phyloP scores from a whole-genome alignment of 371 early-diverging fungal species.

The Mortierella sp. region DNA sequence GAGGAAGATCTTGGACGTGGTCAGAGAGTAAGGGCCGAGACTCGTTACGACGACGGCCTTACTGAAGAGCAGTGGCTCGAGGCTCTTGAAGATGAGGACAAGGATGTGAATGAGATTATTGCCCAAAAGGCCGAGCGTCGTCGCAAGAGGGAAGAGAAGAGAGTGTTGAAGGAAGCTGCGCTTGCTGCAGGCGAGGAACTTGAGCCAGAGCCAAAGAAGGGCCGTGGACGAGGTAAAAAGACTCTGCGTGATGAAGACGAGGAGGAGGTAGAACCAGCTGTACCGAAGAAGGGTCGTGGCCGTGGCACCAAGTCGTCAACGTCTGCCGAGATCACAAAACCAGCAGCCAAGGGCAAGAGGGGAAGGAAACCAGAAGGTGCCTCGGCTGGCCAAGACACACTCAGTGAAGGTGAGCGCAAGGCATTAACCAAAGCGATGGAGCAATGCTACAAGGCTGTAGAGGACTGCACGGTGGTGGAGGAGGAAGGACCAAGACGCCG shows the following conservation, averaged over 20 bases:
- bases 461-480: slow-evolving; percentile 64
- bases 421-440: slow-evolving; percentile 64
- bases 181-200: slow-evolving; percentile 32
- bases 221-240: slow-evolving; percentile 35
- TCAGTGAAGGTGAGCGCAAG: slow-evolving; percentile 60
- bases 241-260: slow-evolving; percentile 29
- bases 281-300: slow-evolving; percentile 42
- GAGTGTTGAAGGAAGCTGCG: slow-evolving; percentile 25
- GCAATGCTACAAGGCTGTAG: slow-evolving; percentile 67
- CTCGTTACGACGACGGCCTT: slow-evolving; percentile 92
- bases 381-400: slow-evolving; percentile 39
- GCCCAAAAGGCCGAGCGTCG: slow-evolving; percentile 65
- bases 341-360: slow-evolving; percentile 35
- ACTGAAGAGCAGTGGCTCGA: slow-evolving; percentile 95
- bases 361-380: slow-evolving; percentile 36
- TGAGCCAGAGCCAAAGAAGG: slow-evolving; percentile 37
- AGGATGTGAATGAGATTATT: slow-evolving; percentile 75
- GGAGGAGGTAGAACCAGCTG: slow-evolving; percentile 25
- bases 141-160: slow-evolving; percentile 54
- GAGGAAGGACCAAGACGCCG: slow-evolving; percentile 67
- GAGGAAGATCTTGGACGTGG: slow-evolving; percentile 81
- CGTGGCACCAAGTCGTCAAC: slow-evolving; percentile 41
- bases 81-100: slow-evolving; percentile 73
- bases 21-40: slow-evolving; percentile 73
- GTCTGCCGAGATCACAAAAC: slow-evolving; percentile 29